These are phyloP conservation scores for Xylariaceae sp. DNA, from an alignment of 2,329 filamentous ascomycete genomes.

Conservation along the genomic window DNA sequence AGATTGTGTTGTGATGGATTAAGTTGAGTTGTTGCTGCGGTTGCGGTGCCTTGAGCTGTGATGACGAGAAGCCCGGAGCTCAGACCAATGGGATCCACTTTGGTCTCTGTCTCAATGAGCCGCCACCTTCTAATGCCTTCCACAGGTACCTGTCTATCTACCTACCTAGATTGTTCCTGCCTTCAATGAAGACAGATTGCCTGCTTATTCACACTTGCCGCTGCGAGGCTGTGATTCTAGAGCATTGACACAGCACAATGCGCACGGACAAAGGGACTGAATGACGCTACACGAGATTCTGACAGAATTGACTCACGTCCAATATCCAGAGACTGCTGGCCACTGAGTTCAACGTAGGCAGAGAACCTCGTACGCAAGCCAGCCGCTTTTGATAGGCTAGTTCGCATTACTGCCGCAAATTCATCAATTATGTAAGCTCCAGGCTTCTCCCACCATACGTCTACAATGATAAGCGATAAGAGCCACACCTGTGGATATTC, in stretches of 20 bases:
- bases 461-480: no score
- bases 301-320: neutral
- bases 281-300: neutral
- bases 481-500: no score
- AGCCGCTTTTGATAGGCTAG: slow-evolving; percentile 13
- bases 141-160: slow-evolving; percentile 7
- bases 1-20: slow-evolving; percentile 14
- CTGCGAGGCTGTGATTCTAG: neutral
- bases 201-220: slow-evolving; percentile 12
- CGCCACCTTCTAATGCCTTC: slow-evolving; percentile 23
- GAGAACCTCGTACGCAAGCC: slow-evolving; percentile 21
- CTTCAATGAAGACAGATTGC: no score
- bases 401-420: no score
- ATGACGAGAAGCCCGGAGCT: slow-evolving; percentile 22
- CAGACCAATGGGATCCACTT: slow-evolving; percentile 17
- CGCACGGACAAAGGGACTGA: slow-evolving; percentile 6
- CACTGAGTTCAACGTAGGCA: slow-evolving; percentile 10
- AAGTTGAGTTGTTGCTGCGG: slow-evolving; percentile 6
- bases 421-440: no score
- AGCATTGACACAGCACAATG: neutral
- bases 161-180: slow-evolving; percentile 8
- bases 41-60: slow-evolving; percentile 17
- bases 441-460: no score
- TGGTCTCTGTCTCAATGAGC: slow-evolving; percentile 6
- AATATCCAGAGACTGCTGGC: slow-evolving; percentile 1